Conservation (phyloP, 2,329 filamentous ascomycete genomes). For the Penicillium italicum region DNA sequence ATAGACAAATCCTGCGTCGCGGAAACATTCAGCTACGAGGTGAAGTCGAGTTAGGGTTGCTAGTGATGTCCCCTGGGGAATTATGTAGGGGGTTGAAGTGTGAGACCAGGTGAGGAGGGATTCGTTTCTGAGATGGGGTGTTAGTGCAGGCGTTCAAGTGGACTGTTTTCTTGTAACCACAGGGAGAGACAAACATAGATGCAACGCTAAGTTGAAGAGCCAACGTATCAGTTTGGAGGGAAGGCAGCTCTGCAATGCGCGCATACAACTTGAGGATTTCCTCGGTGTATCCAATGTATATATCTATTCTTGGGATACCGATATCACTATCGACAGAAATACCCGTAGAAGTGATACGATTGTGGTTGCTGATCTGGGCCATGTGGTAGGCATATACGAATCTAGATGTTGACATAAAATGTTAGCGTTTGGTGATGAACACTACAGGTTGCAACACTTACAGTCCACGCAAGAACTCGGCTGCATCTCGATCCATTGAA, state of each 20-base stretch:
- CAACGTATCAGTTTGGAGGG: constrained; percentile 17
- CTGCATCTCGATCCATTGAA: constrained; percentile 30
- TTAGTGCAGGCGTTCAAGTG: neutral
- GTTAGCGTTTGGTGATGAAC: neutral
- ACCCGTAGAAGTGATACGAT: constrained; percentile 17
- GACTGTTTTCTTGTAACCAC: neutral
- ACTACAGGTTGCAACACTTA: constrained; percentile 16
- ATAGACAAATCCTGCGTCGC: constrained; percentile 37
- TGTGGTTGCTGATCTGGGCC: constrained; percentile 34
- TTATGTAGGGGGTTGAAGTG: constrained; percentile 26
- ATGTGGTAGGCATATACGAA: constrained; percentile 36
- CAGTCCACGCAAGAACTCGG: constrained; percentile 35
- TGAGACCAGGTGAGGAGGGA: constrained; percentile 33
- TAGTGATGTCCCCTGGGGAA: constrained; percentile 30
- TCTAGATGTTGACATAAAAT: constrained; percentile 20
- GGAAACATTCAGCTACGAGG: constrained; percentile 38
- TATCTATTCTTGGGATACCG: constrained; percentile 32
- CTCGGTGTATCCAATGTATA: constrained; percentile 40
- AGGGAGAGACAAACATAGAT: constrained; percentile 26
- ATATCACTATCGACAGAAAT: constrained; percentile 22
- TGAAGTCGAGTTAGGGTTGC: constrained; percentile 30
- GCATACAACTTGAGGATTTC: constrained; percentile 35
- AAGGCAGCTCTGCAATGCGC: constrained; percentile 32
- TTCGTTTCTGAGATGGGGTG: constrained; percentile 25
- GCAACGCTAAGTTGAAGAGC: constrained; percentile 27